Base-by-base conservation (phyloP, 1,139 yeast genomes). In the Pichia sp. region DNA sequence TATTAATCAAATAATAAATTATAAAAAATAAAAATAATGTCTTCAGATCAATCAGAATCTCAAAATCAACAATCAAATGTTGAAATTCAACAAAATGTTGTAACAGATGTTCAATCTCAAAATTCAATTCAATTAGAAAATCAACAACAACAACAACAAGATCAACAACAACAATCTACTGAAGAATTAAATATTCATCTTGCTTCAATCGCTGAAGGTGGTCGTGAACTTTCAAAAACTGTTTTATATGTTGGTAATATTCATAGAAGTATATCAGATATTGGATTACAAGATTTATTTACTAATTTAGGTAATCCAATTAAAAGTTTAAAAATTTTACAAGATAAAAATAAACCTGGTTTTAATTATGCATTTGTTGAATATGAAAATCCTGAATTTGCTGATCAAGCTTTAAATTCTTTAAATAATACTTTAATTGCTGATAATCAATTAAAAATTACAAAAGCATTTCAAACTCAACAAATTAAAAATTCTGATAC, bases 331-430 rank as follows among this genome's bases (percentile, higher is more conserved):
- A 87, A 86, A 64, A 68, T 87, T 36, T 70, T 87, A 52, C 76
- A 79, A 49, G 95, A 87, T 60, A 85, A 85, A 64, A 85, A 85
- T 62, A 74, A 75, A 54, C 76, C 76, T 9, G 86, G 87, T 10
- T 80, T 77, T 59, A 84, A 84, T 61, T 89, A 87, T 63, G 95
- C 95, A 1, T 89, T 89, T 63, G 77, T 87, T 44, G 95, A 87
- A 63, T 87, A 77, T 57, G 78, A 73, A 37, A 69, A 69, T 44
- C 72, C 78, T 40, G 70, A 68, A 34, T 70, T 73, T 35, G 95
- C 96, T 2, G 74, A 72, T 39, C 64, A 68, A 51, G 94, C 95
- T 2, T 68, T 82, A 48, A 72, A 72, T 46, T 66, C 78, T 9
- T 67, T 86, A 51, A 76, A 82, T 56, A 87, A 87, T 46, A 47